These are phyloP conservation scores for Populus hybrid DNA, from an alignment of 441 rosid genomes.

Conservation along the genomic window DNA sequence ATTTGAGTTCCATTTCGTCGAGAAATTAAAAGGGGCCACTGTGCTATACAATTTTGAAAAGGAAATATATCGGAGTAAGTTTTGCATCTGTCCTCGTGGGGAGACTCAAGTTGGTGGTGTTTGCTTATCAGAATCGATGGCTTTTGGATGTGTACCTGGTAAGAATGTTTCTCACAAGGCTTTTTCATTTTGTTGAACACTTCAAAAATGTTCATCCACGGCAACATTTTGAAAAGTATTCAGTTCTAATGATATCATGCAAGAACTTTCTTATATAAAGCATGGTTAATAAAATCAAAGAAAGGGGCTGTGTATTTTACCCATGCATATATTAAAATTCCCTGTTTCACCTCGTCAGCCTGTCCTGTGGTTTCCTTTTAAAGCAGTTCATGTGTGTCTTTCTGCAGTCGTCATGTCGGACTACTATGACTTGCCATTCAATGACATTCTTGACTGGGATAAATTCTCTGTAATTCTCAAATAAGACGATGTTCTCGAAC, in stretches of 20 bases:
- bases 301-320: not conserved
- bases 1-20: not conserved
- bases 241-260: too few species aligned
- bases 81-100: not conserved
- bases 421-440: slow-evolving; percentile 23
- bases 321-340: too few species aligned
- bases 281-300: not conserved
- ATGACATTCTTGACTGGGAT: slow-evolving; percentile 27
- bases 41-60: not conserved
- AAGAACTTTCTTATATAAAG: too few species aligned
- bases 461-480: slow-evolving; percentile 26
- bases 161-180: not conserved
- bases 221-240: too few species aligned
- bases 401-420: slow-evolving; percentile 23
- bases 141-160: slow-evolving; percentile 40
- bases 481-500: slow-evolving; percentile 21
- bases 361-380: not conserved
- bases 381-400: not conserved
- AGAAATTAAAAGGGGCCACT: not conserved
- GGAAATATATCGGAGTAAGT: not conserved
- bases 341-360: too few species aligned
- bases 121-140: slow-evolving; percentile 28
- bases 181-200: too few species aligned
- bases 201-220: too few species aligned
- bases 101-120: slow-evolving; percentile 7